Conservation (phyloP, 2,329 filamentous ascomycete species). For the Pseudogymnoascus sp. region DNA sequence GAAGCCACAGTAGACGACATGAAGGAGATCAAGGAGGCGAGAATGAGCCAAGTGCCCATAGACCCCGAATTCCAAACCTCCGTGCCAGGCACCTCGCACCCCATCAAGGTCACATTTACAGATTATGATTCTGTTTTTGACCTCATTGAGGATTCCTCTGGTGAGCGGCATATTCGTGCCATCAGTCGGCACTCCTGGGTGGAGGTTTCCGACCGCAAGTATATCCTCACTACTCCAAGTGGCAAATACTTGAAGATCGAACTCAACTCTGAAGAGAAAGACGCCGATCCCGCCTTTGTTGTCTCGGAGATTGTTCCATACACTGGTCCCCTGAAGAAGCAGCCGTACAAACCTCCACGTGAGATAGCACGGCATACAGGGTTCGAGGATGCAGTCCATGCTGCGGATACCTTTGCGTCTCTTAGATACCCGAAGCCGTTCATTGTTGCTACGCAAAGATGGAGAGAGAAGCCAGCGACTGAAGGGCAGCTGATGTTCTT, state of each 20-base stretch:
- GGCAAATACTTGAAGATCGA: slow-evolving; percentile 55
- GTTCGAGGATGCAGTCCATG: slow-evolving; percentile 70
- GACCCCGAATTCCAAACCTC: background rate
- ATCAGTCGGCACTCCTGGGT: slow-evolving; percentile 80
- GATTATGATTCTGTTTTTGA: slow-evolving; percentile 92
- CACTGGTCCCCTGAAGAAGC: slow-evolving; percentile 16
- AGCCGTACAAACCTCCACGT: slow-evolving; percentile 61
- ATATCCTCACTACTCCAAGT: slow-evolving; percentile 58
- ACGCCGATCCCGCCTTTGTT: slow-evolving; percentile 19
- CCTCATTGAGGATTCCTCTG: slow-evolving; percentile 71
- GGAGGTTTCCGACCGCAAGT: slow-evolving; percentile 59
- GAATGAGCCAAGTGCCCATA: background rate
- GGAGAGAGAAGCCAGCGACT: slow-evolving; percentile 61
- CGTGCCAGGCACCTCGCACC: background rate
- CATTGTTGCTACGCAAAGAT: slow-evolving; percentile 57
- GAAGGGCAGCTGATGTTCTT: slow-evolving; percentile 60
- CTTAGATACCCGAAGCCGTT: slow-evolving; percentile 58
- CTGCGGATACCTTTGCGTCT: slow-evolving; percentile 71
- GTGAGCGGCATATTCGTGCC: slow-evolving; percentile 68
- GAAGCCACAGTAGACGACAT: slow-evolving; percentile 57
- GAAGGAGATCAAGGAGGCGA: slow-evolving; percentile 33
- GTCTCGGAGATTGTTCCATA: slow-evolving; percentile 31
- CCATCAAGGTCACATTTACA: slow-evolving; percentile 58
- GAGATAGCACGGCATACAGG: slow-evolving; percentile 57
- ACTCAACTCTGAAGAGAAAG: slow-evolving; percentile 29